Percentiles rank a stretch among this genome's conserved stretches.
Evolutionary conservation across 1,284 basidiomycete genomes (phyloP).

Genomic region (Rhodotorula sp.): DNA sequence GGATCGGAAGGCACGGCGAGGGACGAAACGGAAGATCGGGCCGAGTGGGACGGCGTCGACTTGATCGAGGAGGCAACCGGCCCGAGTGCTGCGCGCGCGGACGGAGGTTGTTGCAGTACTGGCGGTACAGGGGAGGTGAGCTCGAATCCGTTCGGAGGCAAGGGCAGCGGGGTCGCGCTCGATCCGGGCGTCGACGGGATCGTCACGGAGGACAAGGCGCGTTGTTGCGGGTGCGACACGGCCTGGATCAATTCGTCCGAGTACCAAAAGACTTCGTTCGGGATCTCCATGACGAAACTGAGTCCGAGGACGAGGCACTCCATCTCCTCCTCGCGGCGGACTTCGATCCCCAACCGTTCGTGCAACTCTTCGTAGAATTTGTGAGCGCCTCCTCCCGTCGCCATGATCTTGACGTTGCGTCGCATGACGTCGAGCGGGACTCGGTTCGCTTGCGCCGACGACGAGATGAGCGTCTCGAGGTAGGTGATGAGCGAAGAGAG

Average conservation of each 20-base stretch:
- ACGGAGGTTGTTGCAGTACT: background rate
- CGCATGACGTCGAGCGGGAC: conserved; percentile 91
- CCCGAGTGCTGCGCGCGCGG: background rate
- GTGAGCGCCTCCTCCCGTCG: conserved; percentile 96
- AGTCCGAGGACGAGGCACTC: conserved; percentile 95
- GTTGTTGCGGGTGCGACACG: conserved; percentile 63
- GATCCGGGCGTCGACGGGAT: conserved; percentile 20
- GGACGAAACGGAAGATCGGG: background rate
- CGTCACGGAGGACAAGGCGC: conserved; percentile 24
- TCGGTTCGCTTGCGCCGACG: conserved; percentile 81
- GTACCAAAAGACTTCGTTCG: conserved; percentile 98
- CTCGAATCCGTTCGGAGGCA: conserved; percentile 12
- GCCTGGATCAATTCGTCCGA: conserved; percentile 92
- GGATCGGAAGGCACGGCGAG: conserved; percentile 3
- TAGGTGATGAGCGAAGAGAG: conserved; percentile 84
- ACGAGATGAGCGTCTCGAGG: conserved; percentile 81
- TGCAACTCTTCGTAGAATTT: conserved; percentile 84
- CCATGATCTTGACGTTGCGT: conserved; percentile 91
- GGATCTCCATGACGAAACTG: conserved; percentile 94
- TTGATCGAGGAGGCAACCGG: background rate
- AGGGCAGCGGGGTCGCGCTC: conserved; percentile 23
- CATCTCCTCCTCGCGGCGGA: conserved; percentile 95
- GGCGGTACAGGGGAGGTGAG: conserved; percentile 25
- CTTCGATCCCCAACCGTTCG: conserved; percentile 66
- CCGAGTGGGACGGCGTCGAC: background rate